Conservation (phyloP, 331 rosid genomes). For the Cydonia oblonga region DNA sequence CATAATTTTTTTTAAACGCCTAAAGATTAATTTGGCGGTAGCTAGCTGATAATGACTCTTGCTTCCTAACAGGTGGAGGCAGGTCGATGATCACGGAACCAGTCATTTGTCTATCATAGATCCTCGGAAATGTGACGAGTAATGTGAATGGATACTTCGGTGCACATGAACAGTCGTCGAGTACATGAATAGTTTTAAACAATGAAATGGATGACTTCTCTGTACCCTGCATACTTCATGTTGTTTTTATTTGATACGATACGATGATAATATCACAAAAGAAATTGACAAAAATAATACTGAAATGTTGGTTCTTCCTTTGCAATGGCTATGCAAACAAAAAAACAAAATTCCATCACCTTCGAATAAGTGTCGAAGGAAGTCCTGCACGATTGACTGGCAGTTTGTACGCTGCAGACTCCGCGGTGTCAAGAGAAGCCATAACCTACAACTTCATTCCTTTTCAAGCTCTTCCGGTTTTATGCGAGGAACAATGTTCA, state of each 20-base stretch:
- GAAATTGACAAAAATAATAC: no score
- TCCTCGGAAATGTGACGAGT: constrained; percentile 54
- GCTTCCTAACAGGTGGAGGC: constrained; percentile 51
- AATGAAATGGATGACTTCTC: constrained; percentile 93
- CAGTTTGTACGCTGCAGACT: neutral
- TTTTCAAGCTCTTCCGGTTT: neutral
- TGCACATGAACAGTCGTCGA: constrained; percentile 44
- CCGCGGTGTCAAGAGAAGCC: neutral
- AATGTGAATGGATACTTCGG: constrained; percentile 68
- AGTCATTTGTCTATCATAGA: constrained; percentile 69
- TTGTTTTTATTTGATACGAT: no score
- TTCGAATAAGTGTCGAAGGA: neutral
- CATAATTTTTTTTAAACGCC: no score
- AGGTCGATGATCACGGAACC: constrained; percentile 70
- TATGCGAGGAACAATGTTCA: neutral
- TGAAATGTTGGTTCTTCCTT: neutral
- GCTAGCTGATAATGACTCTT: neutral
- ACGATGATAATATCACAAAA: no score
- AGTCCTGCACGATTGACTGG: neutral
- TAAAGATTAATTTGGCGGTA: no score
- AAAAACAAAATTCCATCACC: neutral
- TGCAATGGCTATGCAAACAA: neutral
- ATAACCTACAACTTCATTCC: neutral
- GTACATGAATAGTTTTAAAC: constrained; percentile 78
- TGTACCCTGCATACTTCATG: no score